These are phyloP conservation scores for Cytauxzoon felis DNA, from an alignment of 169 alveolate species.

Conservation along the genomic window DNA sequence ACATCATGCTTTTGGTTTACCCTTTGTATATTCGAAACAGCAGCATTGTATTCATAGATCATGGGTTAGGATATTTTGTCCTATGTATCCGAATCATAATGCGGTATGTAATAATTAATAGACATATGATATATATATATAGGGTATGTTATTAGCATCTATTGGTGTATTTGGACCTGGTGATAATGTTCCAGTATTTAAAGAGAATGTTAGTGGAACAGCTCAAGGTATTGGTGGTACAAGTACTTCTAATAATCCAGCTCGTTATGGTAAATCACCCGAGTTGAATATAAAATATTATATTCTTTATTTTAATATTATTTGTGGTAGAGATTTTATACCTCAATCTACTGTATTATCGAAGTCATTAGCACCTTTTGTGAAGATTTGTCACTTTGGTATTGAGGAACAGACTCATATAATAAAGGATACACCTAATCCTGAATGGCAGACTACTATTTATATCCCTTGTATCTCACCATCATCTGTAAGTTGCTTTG, in stretches of 20 bases:
- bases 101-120: slow-evolving; percentile 41
- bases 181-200: slow-evolving; percentile 77
- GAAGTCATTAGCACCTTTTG: slow-evolving; percentile 72
- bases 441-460: slow-evolving; percentile 78
- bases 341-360: slow-evolving; percentile 22
- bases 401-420: slow-evolving; percentile 71
- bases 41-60: slow-evolving; percentile 82
- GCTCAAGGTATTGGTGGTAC: slow-evolving; percentile 11
- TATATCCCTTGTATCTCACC: slow-evolving; percentile 77
- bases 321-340: slow-evolving; percentile 70
- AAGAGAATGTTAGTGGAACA: slow-evolving; percentile 64
- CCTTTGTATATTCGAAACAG: slow-evolving; percentile 71
- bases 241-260: neutral
- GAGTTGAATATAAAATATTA: slow-evolving; percentile 32
- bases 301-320: slow-evolving; percentile 55
- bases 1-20: slow-evolving; percentile 76
- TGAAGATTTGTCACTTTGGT: slow-evolving; percentile 77
- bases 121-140: neutral
- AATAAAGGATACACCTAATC: slow-evolving; percentile 75
- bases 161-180: slow-evolving; percentile 84
- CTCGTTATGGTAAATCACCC: slow-evolving; percentile 18
- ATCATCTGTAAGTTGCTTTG: slow-evolving; percentile 18
- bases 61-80: slow-evolving; percentile 72
- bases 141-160: slow-evolving; percentile 72
- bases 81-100: slow-evolving; percentile 52